These are phyloP conservation scores for Debaryomyces castellii DNA, from an alignment of 805 yeast species.

Conservation along the genomic window DNA sequence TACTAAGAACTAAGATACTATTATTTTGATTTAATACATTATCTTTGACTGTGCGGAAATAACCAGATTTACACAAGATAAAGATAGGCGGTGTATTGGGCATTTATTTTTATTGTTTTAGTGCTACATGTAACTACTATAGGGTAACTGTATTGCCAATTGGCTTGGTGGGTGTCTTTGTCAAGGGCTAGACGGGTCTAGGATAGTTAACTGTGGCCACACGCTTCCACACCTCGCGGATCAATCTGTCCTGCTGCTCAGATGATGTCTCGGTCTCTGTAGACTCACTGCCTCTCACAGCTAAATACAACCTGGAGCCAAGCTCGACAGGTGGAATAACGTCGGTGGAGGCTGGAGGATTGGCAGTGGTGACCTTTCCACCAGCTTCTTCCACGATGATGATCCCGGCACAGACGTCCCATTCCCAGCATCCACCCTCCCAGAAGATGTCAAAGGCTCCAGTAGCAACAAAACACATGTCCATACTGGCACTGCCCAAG, in stretches of 20 bases:
- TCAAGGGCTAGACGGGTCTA: conserved; percentile 3
- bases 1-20: neutral
- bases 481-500: conserved; percentile 13
- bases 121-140: no score
- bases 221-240: conserved; percentile 12
- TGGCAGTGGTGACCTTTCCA: conserved; percentile 12
- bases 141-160: no score
- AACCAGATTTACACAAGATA: neutral
- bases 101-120: neutral
- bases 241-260: conserved; percentile 10
- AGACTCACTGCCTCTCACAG: conserved; percentile 8
- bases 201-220: conserved; percentile 8
- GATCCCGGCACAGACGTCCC: conserved; percentile 15
- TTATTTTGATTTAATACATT: neutral
- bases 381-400: conserved; percentile 13
- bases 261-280: conserved; percentile 6
- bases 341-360: conserved; percentile 6
- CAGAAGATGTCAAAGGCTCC: conserved; percentile 15
- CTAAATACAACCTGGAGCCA: conserved; percentile 13
- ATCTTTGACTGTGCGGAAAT: neutral
- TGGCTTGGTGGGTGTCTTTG: no score
- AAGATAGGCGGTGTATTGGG: no score
- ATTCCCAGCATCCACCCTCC: conserved; percentile 18
- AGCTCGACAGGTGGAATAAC: conserved; percentile 6
- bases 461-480: conserved; percentile 13